Evolutionary conservation across 2,329 filamentous ascomycete genomes (phyloP), one percentile per base, ranked within the genome.

Genomic region (Beauveria sp.): DNA sequence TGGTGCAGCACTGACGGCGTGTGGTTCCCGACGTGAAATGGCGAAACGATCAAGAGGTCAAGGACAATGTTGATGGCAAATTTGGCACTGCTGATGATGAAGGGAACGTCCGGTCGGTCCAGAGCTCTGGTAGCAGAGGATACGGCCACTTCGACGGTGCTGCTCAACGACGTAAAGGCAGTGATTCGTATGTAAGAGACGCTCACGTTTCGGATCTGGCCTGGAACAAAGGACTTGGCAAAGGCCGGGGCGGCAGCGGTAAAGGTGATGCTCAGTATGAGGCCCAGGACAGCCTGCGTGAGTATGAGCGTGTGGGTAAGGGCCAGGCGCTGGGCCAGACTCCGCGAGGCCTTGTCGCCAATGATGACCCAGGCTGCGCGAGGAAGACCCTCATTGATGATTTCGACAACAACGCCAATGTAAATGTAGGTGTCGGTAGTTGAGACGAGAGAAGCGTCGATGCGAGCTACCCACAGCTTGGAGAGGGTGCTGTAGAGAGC

Each of bases 321-420:
- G 4, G 78, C 73, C 1, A 90, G 72, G 0, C 87, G 79, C 16
- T 81, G 76, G 0, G 72, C 62, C 0, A 80, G 69, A 0, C 75
- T 74, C 1, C 86, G 79, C 1, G 80, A 83, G 0, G 81, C 72
- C 30, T 79, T 80, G 71, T 91, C 86, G 8, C 86, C 87, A 61
- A 91, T 89, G 61, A 89, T 80, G 6, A 86, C 77, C 83, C 85
- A 91, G 0, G 86, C 79, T 0, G 86, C 84, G 24, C 87, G 79
- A 0, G 87, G 87, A 0, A 91, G 81, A 0, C 88, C 87, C 69
- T 91, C 88, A 65, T 91, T 91, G 18, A 91, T 71, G 0, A 89
- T 86, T 68, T 91, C 85, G 1, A 81, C 82, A 0, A 90, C 77
- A 0, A 85, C 80, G 22, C 81, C 79, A 63, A 91, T 88, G 70